phyloP scores from a whole-genome alignment of 139 green algal genomes.

The Chlorella sp. region DNA sequence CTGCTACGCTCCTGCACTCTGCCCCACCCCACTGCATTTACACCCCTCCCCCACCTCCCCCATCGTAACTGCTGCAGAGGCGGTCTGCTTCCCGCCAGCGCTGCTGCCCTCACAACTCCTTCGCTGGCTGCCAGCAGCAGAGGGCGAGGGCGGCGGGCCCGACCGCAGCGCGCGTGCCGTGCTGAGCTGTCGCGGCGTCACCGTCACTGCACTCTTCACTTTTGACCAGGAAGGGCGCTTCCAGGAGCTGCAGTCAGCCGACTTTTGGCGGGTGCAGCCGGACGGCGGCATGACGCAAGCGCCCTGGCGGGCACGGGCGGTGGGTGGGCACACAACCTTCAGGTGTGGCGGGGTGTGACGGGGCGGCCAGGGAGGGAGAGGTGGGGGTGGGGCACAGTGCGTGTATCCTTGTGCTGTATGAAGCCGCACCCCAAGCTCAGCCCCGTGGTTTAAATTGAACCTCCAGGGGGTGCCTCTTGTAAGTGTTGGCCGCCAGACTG shows the following conservation, averaged over 20 bases:
- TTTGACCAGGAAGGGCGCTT: slow-evolving; percentile 14
- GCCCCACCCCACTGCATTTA: neutral
- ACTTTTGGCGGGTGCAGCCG: slow-evolving; percentile 19
- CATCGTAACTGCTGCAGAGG: neutral
- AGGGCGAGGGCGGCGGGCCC: neutral
- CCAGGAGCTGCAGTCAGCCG: neutral
- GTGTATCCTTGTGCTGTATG: neutral
- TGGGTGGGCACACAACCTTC: neutral
- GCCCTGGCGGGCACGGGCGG: neutral
- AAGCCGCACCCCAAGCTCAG: neutral
- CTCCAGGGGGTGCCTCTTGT: too few species aligned
- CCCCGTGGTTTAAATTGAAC: neutral
- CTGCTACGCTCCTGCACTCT: neutral
- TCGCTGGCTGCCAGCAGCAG: neutral
- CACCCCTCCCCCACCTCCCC: neutral
- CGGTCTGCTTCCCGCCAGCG: slow-evolving; percentile 15
- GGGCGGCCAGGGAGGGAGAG: neutral
- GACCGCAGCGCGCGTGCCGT: neutral
- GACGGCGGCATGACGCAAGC: neutral
- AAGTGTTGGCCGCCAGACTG: neutral
- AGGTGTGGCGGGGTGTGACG: neutral
- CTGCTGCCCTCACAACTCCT: slow-evolving; percentile 2
- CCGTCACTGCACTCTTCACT: neutral
- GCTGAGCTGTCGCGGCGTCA: neutral
- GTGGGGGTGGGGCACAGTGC: neutral